Evolutionary conservation across 352 stramenopile genomes (phyloP).

Genomic region (Phytophthora syringae): DNA sequence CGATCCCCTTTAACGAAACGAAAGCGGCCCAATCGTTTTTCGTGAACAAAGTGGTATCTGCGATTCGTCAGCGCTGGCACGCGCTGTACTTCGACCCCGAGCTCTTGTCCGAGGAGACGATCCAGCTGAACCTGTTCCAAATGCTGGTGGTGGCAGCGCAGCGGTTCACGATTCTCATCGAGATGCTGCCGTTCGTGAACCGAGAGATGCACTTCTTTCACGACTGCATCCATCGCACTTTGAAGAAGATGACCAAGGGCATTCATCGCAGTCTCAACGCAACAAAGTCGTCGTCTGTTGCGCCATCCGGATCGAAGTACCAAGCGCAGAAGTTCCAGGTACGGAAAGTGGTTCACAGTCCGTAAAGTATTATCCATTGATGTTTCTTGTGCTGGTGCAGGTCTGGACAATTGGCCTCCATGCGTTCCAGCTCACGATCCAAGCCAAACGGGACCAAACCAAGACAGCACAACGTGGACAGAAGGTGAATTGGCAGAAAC

Average conservation of each 20-base stretch:
- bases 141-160: constrained; percentile 53
- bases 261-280: constrained; percentile 47
- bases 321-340: constrained; percentile 34
- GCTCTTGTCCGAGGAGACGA: constrained; percentile 45
- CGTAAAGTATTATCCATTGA: not conserved
- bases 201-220: constrained; percentile 51
- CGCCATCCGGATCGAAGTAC: constrained; percentile 31
- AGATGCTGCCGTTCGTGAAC: constrained; percentile 66
- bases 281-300: not conserved
- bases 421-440: constrained; percentile 44
- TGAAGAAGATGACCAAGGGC: constrained; percentile 56
- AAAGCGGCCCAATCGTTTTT: constrained; percentile 60
- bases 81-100: constrained; percentile 64
- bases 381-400: constrained; percentile 24
- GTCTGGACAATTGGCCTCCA: constrained; percentile 52
- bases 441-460: constrained; percentile 24
- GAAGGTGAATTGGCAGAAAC: constrained; percentile 27
- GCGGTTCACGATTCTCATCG: constrained; percentile 57
- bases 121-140: constrained; percentile 71
- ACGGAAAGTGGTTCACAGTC: not conserved
- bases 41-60: constrained; percentile 67
- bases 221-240: constrained; percentile 33
- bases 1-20: constrained; percentile 67
- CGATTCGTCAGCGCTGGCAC: constrained; percentile 75
- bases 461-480: constrained; percentile 8